Evolutionary conservation across 2,329 filamentous ascomycete genomes (phyloP).

Genomic region (Aureobasidium sp.): DNA sequence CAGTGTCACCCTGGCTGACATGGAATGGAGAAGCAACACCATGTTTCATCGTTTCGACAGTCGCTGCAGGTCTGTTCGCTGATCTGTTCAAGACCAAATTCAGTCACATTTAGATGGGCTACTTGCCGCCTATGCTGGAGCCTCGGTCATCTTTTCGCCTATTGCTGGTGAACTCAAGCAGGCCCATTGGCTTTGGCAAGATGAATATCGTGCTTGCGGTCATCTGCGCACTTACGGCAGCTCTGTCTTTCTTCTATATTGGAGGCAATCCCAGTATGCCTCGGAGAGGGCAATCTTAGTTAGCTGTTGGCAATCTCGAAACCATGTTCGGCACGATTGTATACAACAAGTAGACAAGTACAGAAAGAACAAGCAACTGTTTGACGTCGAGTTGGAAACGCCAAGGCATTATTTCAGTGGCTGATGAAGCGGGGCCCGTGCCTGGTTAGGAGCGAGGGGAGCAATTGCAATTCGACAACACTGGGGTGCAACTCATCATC

Average conservation of each 20-base stretch:
- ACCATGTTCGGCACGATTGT: not conserved
- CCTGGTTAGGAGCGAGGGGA: too few relatives aligned
- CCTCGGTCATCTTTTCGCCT: conserved; percentile 43
- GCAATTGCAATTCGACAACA: not conserved
- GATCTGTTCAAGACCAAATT: conserved; percentile 46
- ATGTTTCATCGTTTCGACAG: conserved; percentile 50
- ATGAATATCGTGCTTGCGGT: conserved; percentile 46
- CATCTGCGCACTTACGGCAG: conserved; percentile 36
- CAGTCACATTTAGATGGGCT: conserved; percentile 46
- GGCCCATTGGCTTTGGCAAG: conserved; percentile 46
- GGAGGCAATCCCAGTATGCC: conserved; percentile 30
- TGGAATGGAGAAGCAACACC: conserved; percentile 49
- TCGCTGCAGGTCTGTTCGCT: conserved; percentile 47
- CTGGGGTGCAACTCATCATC: conserved; percentile 6
- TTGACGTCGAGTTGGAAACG: not conserved
- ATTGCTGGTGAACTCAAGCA: conserved; percentile 45
- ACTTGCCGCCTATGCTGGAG: conserved; percentile 46
- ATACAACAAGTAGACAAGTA: not conserved
- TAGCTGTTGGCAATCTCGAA: not conserved
- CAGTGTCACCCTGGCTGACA: conserved; percentile 26
- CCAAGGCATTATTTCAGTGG: conserved; percentile 3
- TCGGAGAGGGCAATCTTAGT: not conserved
- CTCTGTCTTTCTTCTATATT: conserved; percentile 37
- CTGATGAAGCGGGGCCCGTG: not conserved
- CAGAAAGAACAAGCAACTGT: not conserved